These are phyloP conservation scores for Pseudogymnoascus destructans DNA, from an alignment of 2,329 filamentous ascomycete genomes.

Conservation along the genomic window DNA sequence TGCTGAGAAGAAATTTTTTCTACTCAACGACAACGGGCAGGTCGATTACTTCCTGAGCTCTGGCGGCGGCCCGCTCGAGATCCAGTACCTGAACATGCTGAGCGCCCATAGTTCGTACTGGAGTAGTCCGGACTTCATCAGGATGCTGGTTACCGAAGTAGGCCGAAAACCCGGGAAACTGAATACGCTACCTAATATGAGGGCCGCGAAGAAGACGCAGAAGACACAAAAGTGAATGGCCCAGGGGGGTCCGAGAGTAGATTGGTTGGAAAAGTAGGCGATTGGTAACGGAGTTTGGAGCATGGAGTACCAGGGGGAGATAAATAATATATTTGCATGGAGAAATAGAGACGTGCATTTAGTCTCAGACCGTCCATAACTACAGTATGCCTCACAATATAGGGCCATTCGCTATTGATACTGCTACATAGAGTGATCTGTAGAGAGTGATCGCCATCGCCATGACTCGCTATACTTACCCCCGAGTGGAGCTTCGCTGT, in stretches of 20 bases:
- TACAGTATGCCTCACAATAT: not conserved
- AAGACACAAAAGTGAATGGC: not conserved
- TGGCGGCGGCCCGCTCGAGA: conserved; percentile 75
- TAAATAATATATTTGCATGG: not conserved
- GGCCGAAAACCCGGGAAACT: conserved; percentile 59
- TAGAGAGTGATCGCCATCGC: not conserved
- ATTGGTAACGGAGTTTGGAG: not conserved
- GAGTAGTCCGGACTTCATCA: conserved; percentile 74
- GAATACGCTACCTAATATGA: conserved; percentile 43
- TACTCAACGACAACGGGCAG: conserved; percentile 94
- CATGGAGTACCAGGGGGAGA: not conserved
- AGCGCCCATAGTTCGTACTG: conserved; percentile 93
- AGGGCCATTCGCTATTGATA: not conserved
- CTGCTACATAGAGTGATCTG: not conserved
- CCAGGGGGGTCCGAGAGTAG: not conserved
- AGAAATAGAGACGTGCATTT: not conserved
- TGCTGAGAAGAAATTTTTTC: conserved; percentile 72
- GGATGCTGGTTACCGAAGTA: conserved; percentile 79
- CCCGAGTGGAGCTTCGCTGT: not conserved
- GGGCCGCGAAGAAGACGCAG: conserved; percentile 37
- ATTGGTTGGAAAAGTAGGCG: not conserved
- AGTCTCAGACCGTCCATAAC: not conserved
- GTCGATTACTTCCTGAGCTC: conserved; percentile 81
- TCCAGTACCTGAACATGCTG: conserved; percentile 95
- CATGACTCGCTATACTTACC: not conserved